These are phyloP conservation scores for Oryza officinalis DNA, from an alignment of 176 grass and related monocot genomes.

Conservation along the genomic window DNA sequence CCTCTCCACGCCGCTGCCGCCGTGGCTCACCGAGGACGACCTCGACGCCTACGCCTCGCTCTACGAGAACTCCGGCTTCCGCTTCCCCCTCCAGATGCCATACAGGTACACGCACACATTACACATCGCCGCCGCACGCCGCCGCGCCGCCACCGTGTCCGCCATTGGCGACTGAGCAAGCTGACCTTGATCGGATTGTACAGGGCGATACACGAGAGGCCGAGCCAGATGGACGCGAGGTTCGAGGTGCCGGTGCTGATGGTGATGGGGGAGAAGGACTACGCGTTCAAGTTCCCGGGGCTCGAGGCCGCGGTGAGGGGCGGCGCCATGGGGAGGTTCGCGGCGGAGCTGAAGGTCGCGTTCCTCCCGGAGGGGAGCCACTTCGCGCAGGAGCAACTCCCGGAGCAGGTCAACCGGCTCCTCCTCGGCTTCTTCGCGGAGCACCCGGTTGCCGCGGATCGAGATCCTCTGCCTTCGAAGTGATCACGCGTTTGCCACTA, in stretches of 20 bases:
- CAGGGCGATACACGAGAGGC: constrained; percentile 22
- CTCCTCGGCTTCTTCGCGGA: constrained; percentile 45
- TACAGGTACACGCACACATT: constrained; percentile 39
- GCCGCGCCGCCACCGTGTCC: no score
- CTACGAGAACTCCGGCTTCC: constrained; percentile 49
- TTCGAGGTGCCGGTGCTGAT: constrained; percentile 52
- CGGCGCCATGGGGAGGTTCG: constrained; percentile 21
- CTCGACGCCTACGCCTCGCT: constrained; percentile 39
- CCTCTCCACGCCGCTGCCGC: constrained; percentile 37
- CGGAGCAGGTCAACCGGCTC: constrained; percentile 43
- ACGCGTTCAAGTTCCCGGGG: constrained; percentile 44
- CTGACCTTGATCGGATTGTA: neutral
- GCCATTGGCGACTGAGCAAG: neutral
- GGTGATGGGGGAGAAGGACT: constrained; percentile 57
- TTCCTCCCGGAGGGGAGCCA: no score
- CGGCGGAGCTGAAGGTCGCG: no score
- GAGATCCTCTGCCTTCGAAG: no score
- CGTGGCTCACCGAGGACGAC: constrained; percentile 51
- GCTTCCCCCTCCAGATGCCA: constrained; percentile 57
- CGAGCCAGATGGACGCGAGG: constrained; percentile 20
- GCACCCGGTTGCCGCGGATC: neutral
- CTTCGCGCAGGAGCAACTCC: constrained; percentile 54
- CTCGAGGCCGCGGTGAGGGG: constrained; percentile 27
- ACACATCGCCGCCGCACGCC: no score
- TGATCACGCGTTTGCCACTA: no score